Percentiles rank a stretch among this genome's conserved stretches.
Evolutionary conservation across 148 eudicot genomes (phyloP).

Genomic region (Rhododendron molle): DNA sequence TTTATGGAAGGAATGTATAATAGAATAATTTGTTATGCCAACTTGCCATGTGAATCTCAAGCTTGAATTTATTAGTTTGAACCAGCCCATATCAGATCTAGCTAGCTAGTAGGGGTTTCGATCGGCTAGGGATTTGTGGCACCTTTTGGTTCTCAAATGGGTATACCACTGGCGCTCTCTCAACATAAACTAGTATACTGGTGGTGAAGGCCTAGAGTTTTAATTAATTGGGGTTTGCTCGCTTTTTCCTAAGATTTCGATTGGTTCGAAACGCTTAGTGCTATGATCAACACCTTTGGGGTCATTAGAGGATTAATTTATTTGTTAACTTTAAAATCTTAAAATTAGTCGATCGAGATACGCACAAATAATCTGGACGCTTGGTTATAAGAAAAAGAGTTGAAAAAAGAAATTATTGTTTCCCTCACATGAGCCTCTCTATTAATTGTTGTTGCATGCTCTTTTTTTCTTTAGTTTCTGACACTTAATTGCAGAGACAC

Average conservation of each 20-base stretch:
- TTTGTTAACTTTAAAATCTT: background rate
- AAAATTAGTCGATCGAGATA: too few species aligned
- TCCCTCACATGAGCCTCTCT: background rate
- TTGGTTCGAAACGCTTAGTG: background rate
- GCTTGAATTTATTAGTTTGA: slow-evolving; percentile 1
- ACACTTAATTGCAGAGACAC: background rate
- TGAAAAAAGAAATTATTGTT: background rate
- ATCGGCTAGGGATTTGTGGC: background rate
- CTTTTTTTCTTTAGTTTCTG: background rate
- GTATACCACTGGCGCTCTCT: background rate
- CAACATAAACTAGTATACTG: too few species aligned
- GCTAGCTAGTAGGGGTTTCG: background rate
- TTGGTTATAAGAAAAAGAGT: too few species aligned
- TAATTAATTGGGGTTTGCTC: too few species aligned
- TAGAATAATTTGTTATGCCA: background rate
- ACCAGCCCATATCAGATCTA: background rate
- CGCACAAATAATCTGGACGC: too few species aligned
- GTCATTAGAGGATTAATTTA: background rate
- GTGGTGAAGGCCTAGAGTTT: too few species aligned
- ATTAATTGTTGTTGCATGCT: background rate
- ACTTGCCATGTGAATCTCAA: slow-evolving; percentile 10
- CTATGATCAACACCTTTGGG: background rate
- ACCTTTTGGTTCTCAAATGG: background rate
- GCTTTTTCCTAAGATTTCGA: too few species aligned
- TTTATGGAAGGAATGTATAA: background rate